Evolutionary conservation across 2,329 filamentous ascomycete species (phyloP).

Genomic region (Cladorrhinum sp.): DNA sequence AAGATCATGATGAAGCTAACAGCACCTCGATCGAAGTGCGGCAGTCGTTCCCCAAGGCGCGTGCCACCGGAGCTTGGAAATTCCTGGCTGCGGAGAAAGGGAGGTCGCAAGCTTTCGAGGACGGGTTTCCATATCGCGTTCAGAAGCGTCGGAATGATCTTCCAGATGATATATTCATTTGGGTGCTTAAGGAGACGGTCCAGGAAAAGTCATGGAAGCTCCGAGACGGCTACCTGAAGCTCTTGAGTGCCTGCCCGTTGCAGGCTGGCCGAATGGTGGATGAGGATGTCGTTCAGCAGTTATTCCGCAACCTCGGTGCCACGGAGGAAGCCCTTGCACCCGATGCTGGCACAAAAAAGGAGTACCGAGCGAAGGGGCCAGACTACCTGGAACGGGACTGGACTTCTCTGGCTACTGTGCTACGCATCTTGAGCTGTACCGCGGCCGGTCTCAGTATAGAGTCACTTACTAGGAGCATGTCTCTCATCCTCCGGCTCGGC

Average conservation of each 20-base stretch:
- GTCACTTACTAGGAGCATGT: slow-evolving; percentile 40
- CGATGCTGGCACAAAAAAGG: slow-evolving; percentile 8
- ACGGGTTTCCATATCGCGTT: slow-evolving; percentile 59
- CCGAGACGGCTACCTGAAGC: slow-evolving; percentile 57
- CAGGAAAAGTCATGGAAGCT: slow-evolving; percentile 54
- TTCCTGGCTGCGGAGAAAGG: slow-evolving; percentile 47
- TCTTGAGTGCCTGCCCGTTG: slow-evolving; percentile 46
- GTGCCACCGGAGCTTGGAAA: slow-evolving; percentile 43
- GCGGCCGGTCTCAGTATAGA: slow-evolving; percentile 36
- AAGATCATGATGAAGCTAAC: slow-evolving; percentile 22
- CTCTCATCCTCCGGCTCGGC: slow-evolving; percentile 52
- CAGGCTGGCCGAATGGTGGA: slow-evolving; percentile 46
- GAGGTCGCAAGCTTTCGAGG: slow-evolving; percentile 58
- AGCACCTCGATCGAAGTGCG: slow-evolving; percentile 23
- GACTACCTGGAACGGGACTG: slow-evolving; percentile 40
- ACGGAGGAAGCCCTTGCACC: slow-evolving; percentile 37
- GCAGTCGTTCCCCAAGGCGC: slow-evolving; percentile 38
- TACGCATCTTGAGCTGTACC: slow-evolving; percentile 41
- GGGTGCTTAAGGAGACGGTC: slow-evolving; percentile 61
- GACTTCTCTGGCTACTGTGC: slow-evolving; percentile 42
- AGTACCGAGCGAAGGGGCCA: slow-evolving; percentile 27
- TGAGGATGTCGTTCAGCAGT: slow-evolving; percentile 42
- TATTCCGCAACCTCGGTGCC: slow-evolving; percentile 61
- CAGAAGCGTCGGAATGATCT: slow-evolving; percentile 43
- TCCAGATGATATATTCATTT: slow-evolving; percentile 63